Conservation (phyloP, 495 filamentous ascomycete species). For the Penicillium longicatenatum region DNA sequence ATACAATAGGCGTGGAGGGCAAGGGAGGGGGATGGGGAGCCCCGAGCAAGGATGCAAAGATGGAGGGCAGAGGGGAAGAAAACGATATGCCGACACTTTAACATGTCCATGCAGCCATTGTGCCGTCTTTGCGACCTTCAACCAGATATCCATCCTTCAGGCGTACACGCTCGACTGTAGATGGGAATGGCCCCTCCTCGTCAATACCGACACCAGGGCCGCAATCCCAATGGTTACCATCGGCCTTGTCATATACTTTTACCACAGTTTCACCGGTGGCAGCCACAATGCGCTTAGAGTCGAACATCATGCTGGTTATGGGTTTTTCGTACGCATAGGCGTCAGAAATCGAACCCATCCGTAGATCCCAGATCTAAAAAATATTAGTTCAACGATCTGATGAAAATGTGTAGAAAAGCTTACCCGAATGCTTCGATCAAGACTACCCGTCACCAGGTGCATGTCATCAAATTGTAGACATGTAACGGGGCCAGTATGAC, state of each 20-base stretch:
- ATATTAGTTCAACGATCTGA: conserved; percentile 11
- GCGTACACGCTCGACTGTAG: conserved; percentile 82
- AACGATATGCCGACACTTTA: conserved; percentile 32
- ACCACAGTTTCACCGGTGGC: conserved; percentile 90
- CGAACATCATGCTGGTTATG: conserved; percentile 98
- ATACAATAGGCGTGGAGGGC: conserved; percentile 25
- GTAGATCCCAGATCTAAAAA: conserved; percentile 93
- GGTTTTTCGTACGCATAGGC: conserved; percentile 94
- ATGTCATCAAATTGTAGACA: conserved; percentile 96
- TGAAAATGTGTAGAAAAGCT: conserved; percentile 34
- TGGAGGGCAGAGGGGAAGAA: conserved; percentile 6
- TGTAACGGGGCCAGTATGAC: conserved; percentile 94
- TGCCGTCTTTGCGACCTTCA: conserved; percentile 85
- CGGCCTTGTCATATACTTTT: conserved; percentile 97
- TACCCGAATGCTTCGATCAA: conserved; percentile 93
- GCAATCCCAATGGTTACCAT: conserved; percentile 96
- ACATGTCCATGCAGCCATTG: conserved; percentile 91
- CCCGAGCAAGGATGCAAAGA: conserved; percentile 14
- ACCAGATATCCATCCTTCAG: conserved; percentile 93
- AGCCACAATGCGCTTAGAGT: conserved; percentile 84
- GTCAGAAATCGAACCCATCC: conserved; percentile 93
- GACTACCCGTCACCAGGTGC: conserved; percentile 90
- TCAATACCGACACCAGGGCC: conserved; percentile 72
- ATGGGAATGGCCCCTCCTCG: conserved; percentile 59
- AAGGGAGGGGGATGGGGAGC: conserved; percentile 5